Base-by-base conservation (phyloP, 176 grass and related monocot genomes). In the Avena sativa region DNA sequence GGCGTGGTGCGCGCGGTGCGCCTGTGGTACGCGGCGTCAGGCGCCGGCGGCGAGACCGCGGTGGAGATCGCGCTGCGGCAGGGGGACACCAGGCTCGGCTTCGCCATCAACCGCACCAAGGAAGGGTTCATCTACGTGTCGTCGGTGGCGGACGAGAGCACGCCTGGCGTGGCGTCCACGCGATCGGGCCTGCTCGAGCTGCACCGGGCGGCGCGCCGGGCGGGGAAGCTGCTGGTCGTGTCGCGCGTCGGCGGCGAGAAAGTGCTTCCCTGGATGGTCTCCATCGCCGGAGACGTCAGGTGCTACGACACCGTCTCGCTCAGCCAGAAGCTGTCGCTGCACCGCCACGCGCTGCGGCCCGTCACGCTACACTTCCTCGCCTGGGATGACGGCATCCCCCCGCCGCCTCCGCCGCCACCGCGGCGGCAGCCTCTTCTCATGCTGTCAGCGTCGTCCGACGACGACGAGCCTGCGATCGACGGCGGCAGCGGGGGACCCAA, bases 251-350 rank as follows among this genome's bases (percentile, higher is more conserved):
- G 91, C 15, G 69, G 82, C 25, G 84, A 97, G 86, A 99, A 95
- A 81, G 92, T 99, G 56, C 87, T 97, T 0, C 97, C 97, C 0
- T 92, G 92, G 97, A 89, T 92, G 89, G 94, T 89, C 2, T 91
- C 97, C 40, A 92, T 91, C 6, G 83, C 87, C 28, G 94, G 92
- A 8, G 88, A 93, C 77, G 86, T 99, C 87, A 89, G 88, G 79
- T 99, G 97, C 89, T 99, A 90, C 40, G 97, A 99, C 86, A 99
- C 94, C 0, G 94, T 99, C 49, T 97, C 97, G 2, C 94, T 99
- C 20, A 99, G 91, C 91, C 94, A 99, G 84, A 93, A 95, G 57
- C 92, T 99, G 51, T 99, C 97, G 38, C 74, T 99, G 61, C 92
- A 99, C 89, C 92, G 94, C 36, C 97, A 99, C 43, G 97, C 97